Evolutionary conservation across 768 basidiomycete species (phyloP).

Genomic region (Udeniomyces megalosporus): DNA sequence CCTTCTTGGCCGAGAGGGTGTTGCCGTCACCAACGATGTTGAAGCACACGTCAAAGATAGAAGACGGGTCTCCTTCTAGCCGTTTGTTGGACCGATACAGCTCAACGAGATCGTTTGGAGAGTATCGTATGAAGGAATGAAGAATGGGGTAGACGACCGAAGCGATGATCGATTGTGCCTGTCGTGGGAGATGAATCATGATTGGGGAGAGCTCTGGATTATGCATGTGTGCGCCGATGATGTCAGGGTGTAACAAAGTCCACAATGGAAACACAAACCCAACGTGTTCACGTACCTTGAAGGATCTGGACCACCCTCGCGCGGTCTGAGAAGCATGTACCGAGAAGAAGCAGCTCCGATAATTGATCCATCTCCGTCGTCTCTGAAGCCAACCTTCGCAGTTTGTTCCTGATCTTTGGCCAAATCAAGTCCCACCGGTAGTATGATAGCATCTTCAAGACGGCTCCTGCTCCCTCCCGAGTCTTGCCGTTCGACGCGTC

Average conservation of each 20-base stretch:
- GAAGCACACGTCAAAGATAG: slow-evolving; percentile 3
- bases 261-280: too few species aligned
- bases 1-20: not conserved
- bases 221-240: too few species aligned
- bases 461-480: not conserved
- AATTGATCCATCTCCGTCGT: not conserved
- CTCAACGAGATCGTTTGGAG: slow-evolving; percentile 1
- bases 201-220: not conserved
- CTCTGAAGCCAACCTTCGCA: not conserved
- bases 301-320: not conserved
- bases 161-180: not conserved
- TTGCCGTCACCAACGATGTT: not conserved
- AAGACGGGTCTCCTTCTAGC: not conserved
- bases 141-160: not conserved
- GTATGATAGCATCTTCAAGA: not conserved
- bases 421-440: not conserved
- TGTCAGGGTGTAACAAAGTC: too few species aligned
- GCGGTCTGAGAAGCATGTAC: slow-evolving; percentile 2
- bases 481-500: not conserved
- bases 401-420: not conserved
- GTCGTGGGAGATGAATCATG: not conserved
- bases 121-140: not conserved
- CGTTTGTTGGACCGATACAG: not conserved
- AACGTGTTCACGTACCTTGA: not conserved
- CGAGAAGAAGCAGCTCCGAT: not conserved